phyloP scores from a whole-genome alignment of 306 rosid species.

The Castanopsis chinensis region DNA sequence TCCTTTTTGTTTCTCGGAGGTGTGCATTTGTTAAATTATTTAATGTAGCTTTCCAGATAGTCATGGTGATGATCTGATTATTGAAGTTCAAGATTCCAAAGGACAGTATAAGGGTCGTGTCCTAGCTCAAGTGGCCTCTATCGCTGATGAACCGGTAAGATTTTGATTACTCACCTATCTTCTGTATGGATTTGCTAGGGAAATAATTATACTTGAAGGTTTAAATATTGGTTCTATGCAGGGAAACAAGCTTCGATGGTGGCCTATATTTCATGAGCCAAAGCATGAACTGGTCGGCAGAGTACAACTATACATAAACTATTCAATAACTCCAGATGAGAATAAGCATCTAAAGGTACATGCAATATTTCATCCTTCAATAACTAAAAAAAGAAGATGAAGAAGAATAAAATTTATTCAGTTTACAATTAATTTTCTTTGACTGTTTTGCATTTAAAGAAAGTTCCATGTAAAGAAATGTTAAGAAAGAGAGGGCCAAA shows the following conservation, averaged over 20 bases:
- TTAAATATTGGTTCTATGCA: constrained; percentile 16
- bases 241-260: constrained; percentile 36
- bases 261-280: constrained; percentile 31
- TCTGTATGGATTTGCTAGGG: neutral
- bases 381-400: too few species aligned
- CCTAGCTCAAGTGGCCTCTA: constrained; percentile 31
- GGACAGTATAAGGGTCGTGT: constrained; percentile 26
- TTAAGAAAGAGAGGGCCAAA: neutral
- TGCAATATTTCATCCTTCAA: neutral
- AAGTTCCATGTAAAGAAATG: neutral
- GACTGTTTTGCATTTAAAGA: neutral
- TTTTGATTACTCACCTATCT: neutral
- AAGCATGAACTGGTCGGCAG: constrained; percentile 32
- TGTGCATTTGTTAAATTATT: neutral
- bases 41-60: constrained; percentile 34
- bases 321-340: constrained; percentile 21
- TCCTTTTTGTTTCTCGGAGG: neutral
- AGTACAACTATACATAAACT: constrained; percentile 29
- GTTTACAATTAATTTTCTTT: neutral
- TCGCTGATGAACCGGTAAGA: constrained; percentile 30
- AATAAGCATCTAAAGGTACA: constrained; percentile 28
- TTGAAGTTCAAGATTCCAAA: constrained; percentile 35
- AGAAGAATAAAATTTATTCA: too few species aligned
- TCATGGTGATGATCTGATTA: constrained; percentile 23
- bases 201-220: neutral